A percentile compares a stretch with the other conserved stretches of the same genome.
Evolutionary conservation across 1,139 yeast genomes (phyloP).

Genomic region (Meyerozyma guilliermondii): DNA sequence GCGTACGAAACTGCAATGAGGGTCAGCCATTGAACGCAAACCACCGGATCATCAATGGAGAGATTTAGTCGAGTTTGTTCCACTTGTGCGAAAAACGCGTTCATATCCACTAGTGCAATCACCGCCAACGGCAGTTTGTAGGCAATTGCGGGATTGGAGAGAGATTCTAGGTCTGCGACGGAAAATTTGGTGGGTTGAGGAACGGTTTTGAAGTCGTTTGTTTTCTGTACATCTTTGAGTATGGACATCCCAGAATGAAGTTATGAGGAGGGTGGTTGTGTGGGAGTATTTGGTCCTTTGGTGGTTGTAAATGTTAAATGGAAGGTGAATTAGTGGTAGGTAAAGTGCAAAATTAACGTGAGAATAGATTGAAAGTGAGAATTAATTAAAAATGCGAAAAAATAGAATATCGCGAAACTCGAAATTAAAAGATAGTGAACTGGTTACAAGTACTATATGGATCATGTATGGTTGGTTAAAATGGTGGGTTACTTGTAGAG

Average conservation of each 20-base stretch:
- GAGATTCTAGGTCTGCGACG: slow-evolving; percentile 40
- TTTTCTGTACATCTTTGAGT: not conserved
- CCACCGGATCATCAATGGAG: slow-evolving; percentile 71
- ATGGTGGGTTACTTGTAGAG: too few relatives aligned
- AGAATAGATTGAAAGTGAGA: too few relatives aligned
- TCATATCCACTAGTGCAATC: slow-evolving; percentile 81
- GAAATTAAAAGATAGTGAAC: too few relatives aligned
- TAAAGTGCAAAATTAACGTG: too few relatives aligned
- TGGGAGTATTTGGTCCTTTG: too few relatives aligned
- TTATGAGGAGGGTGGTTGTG: not conserved
- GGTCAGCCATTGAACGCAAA: slow-evolving; percentile 90
- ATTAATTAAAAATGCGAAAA: too few relatives aligned
- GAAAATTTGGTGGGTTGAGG: slow-evolving; percentile 22
- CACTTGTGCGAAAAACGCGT: slow-evolving; percentile 94
- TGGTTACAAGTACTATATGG: too few relatives aligned
- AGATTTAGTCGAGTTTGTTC: slow-evolving; percentile 74
- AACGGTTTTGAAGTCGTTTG: not conserved
- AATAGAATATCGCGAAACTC: too few relatives aligned
- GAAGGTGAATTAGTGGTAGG: too few relatives aligned
- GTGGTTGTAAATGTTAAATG: too few relatives aligned
- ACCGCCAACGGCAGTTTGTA: slow-evolving; percentile 70
- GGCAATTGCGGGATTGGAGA: slow-evolving; percentile 42
- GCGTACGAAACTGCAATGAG: slow-evolving; percentile 89
- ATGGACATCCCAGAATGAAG: not conserved
- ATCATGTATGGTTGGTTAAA: too few relatives aligned